These are phyloP conservation scores for Dinochytrium kinnereticum DNA, from an alignment of 371 early-diverging fungal species.

Conservation along the genomic window DNA sequence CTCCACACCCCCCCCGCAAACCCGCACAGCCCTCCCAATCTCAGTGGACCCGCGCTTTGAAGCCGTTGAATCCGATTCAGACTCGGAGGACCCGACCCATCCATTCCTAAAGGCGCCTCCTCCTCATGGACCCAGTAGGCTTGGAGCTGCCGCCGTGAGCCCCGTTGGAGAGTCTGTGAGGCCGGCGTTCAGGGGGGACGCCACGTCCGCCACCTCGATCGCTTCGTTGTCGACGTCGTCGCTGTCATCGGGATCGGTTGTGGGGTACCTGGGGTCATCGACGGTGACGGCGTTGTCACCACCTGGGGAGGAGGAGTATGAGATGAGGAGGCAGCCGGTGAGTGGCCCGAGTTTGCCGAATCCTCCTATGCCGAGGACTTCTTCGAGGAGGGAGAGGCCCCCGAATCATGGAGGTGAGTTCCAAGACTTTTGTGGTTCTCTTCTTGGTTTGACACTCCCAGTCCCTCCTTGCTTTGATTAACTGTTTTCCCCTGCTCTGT, in stretches of 20 bases:
- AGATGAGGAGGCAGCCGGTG: not conserved
- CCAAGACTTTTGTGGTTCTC: no score
- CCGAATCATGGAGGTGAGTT: not conserved
- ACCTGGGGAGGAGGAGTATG: not conserved
- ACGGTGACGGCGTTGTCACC: not conserved
- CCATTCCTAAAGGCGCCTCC: not conserved
- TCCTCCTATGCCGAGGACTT: conserved; percentile 11
- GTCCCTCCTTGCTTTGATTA: no score
- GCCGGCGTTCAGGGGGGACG: not conserved
- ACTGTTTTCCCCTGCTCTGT: no score
- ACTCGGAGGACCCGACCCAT: not conserved
- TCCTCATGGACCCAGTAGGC: not conserved
- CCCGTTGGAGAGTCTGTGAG: no score
- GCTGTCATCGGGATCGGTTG: not conserved
- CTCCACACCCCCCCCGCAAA: no score
- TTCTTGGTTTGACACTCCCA: no score
- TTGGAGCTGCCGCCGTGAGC: not conserved
- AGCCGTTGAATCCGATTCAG: conserved; percentile 14
- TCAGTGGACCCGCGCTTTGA: conserved; percentile 19
- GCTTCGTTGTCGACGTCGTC: not conserved
- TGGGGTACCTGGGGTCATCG: not conserved
- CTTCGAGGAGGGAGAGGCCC: not conserved
- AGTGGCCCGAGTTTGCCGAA: not conserved
- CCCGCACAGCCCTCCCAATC: not conserved
- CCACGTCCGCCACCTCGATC: not conserved